Percentiles rank a stretch among this genome's conserved stretches.
These are phyloP conservation scores for Septoria linicola DNA, from an alignment of 2,329 filamentous ascomycete genomes.

Conservation along the genomic window DNA sequence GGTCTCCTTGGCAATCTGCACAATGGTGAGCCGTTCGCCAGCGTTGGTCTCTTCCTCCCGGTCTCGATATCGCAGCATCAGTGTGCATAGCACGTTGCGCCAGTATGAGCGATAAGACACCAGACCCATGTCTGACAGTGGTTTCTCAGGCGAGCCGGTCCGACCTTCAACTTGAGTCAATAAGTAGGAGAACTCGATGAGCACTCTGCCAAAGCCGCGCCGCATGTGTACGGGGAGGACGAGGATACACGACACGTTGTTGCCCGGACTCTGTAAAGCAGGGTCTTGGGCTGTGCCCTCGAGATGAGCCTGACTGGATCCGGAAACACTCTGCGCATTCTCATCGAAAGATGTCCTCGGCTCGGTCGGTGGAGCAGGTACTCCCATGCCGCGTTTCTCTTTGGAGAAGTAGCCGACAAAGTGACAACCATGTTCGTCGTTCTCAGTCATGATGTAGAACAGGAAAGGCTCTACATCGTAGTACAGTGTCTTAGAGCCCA, in stretches of 20 bases:
- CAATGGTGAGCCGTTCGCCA: constrained; percentile 48
- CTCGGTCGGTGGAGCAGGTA: constrained; percentile 67
- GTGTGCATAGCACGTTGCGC: constrained; percentile 83
- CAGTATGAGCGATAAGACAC: constrained; percentile 98
- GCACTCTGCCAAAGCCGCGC: constrained; percentile 91
- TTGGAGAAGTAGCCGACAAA: constrained; percentile 99
- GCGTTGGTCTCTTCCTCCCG: constrained; percentile 27
- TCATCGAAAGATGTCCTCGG: constrained; percentile 32
- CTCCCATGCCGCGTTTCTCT: constrained; percentile 67
- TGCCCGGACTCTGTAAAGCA: constrained; percentile 47
- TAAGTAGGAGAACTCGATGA: constrained; percentile 98
- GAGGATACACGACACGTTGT: constrained; percentile 96
- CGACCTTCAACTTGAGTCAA: constrained; percentile 90
- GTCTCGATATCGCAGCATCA: constrained; percentile 65
- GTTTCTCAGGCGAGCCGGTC: constrained; percentile 94
- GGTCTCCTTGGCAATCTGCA: constrained; percentile 77
- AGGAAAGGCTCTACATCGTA: constrained; percentile 97
- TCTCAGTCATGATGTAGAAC: constrained; percentile 96
- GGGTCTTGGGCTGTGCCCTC: constrained; percentile 31
- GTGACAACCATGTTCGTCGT: constrained; percentile 86
- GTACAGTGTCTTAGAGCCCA: constrained; percentile 98
- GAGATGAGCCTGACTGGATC: constrained; percentile 17
- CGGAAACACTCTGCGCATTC: constrained; percentile 22
- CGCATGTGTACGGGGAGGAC: constrained; percentile 95
- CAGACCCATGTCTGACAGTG: constrained; percentile 93